Evolutionary conservation across 1,139 yeast genomes (phyloP), one percentile per base, ranked within the genome.

Genomic region (Protomyces pachydermus): DNA sequence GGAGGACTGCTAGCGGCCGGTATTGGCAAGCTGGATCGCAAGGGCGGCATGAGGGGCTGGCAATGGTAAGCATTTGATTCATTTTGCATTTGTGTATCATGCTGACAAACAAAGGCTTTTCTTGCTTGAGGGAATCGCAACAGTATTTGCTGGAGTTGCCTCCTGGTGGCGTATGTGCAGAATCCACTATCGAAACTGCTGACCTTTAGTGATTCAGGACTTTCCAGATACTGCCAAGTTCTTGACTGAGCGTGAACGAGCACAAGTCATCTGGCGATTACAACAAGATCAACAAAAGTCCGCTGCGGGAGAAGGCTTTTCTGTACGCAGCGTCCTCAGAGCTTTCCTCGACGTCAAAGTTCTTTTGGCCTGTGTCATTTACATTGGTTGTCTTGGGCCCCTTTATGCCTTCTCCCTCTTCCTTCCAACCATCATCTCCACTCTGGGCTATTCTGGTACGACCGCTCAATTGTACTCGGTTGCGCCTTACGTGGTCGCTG

Each of bases 1-100:
- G 91, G 93, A 10, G 96, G 96, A 16, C 79, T 89, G 64, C 89
- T 89, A 9, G 83, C 89, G 64, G 96, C 96, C 3, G 96, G 95
- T 0, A 87, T 89, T 76, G 96, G 89, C 72, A 85, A 82, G 71
- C 86, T 89, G 83, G 91, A 89, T 72, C 87, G 87, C 64, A 77
- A 72, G 28, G 76, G 83, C 46, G 96, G 96, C 0, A 78, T 79
- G 65, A 81, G 86, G 55, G 97, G 96, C 37, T 90, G 91, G 87
- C 91, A 87, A 77, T 89, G 96, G 96, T 28, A 28, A 28, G 32
- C 32, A 28, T 20, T 20, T 20, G 23, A 3, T 20, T 20, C 23
- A 20, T 28, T 28, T 28, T 28, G 32, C 5, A 28, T 28, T 5
- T 28, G 8, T 28, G 32, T 4, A 4, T 3, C 32, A 28, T 28